Conservation (phyloP, 352 stramenopile species). For the Pythium graminicola region DNA sequence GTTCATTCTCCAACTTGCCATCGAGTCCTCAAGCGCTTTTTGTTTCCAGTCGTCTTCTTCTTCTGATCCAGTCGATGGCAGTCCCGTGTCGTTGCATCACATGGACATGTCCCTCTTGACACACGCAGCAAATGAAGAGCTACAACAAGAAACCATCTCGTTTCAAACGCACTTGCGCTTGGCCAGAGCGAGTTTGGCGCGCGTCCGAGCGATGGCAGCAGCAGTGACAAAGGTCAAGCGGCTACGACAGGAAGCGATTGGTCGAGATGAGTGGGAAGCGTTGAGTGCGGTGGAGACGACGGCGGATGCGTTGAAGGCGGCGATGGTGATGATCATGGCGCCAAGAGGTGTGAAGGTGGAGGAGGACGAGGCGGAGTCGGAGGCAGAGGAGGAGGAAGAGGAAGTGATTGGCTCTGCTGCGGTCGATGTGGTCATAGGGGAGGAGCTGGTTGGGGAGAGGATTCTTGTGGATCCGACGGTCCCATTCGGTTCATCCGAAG, state of each 20-base stretch:
- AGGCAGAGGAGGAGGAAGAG: neutral
- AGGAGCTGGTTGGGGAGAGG: neutral
- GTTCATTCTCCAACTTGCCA: neutral
- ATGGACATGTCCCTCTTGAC: slow-evolving; percentile 9
- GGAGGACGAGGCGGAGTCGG: neutral
- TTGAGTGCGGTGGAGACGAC: neutral
- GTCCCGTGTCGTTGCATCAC: neutral
- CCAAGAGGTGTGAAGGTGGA: neutral
- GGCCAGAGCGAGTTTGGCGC: neutral
- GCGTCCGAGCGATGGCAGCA: slow-evolving; percentile 6
- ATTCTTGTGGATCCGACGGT: neutral
- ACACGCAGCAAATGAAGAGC: neutral
- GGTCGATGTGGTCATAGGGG: too few relatives aligned
- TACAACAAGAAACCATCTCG: neutral
- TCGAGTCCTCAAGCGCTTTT: neutral
- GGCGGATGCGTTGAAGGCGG: neutral
- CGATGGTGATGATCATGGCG: neutral
- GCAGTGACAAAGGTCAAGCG: slow-evolving; percentile 1
- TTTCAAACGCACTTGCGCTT: neutral
- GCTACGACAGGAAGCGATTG: neutral
- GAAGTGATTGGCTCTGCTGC: neutral
- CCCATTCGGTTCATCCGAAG: neutral
- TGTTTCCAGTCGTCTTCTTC: neutral
- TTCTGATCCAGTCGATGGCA: neutral
- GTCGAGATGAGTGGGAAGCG: neutral